phyloP scores from a whole-genome alignment of 2,329 filamentous ascomycete species.

The Neopestalotiopsis sp. region DNA sequence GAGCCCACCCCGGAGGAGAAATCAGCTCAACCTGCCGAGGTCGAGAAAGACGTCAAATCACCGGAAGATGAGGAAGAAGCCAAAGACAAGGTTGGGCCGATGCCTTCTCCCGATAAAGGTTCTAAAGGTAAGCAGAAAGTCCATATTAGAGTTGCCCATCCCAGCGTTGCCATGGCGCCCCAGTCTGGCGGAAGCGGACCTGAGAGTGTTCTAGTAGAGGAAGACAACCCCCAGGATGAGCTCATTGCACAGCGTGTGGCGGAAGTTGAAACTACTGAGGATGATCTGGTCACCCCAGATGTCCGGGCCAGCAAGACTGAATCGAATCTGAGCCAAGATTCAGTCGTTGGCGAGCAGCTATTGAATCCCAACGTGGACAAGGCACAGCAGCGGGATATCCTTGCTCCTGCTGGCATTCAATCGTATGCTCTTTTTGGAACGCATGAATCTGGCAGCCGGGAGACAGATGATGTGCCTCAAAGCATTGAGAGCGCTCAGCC shows the following conservation, averaged over 20 bases:
- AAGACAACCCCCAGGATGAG: constrained; percentile 1
- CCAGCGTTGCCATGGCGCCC: constrained; percentile 9
- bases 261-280: constrained; percentile 19
- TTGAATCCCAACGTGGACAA: neutral
- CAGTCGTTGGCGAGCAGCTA: neutral
- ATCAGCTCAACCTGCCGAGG: neutral
- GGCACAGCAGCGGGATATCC: neutral
- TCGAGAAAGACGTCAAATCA: neutral
- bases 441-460: neutral
- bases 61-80: constrained; percentile 10
- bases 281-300: constrained; percentile 15
- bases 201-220: constrained; percentile 18
- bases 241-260: neutral
- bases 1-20: neutral
- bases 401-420: neutral
- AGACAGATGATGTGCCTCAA: neutral
- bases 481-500: neutral
- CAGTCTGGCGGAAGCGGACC: constrained; percentile 17
- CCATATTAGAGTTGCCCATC: constrained; percentile 10
- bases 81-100: constrained; percentile 17
- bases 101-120: neutral
- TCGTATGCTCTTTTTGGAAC: neutral
- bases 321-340: neutral
- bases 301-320: neutral
- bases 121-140: constrained; percentile 12